phyloP scores from a whole-genome alignment of 768 basidiomycete genomes.

The Phanerochaete carnosa region DNA sequence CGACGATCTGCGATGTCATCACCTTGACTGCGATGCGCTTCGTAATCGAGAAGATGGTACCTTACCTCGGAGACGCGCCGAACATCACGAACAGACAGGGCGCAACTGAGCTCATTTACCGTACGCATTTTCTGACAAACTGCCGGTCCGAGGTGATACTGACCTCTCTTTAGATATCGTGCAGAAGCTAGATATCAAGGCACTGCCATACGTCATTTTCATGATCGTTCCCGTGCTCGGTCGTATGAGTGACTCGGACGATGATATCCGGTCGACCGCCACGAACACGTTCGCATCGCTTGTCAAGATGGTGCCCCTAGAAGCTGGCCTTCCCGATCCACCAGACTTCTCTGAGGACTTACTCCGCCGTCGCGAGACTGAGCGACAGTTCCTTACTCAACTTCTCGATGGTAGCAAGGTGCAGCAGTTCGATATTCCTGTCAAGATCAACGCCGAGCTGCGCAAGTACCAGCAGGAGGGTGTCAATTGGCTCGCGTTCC shows the following conservation, averaged over 20 bases:
- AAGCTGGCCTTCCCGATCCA: slow-evolving; percentile 97
- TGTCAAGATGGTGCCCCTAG: slow-evolving; percentile 97
- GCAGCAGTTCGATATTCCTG: slow-evolving; percentile 83
- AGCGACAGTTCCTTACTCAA: slow-evolving; percentile 90
- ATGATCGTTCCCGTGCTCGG: slow-evolving; percentile 95
- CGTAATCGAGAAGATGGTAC: slow-evolving; percentile 83
- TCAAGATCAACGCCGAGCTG: slow-evolving; percentile 87
- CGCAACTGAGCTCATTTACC: slow-evolving; percentile 84
- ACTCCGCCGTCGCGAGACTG: slow-evolving; percentile 78
- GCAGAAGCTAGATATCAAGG: slow-evolving; percentile 87
- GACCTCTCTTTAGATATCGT: slow-evolving; percentile 67
- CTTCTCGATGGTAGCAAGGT: slow-evolving; percentile 94
- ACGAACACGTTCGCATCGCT: slow-evolving; percentile 98
- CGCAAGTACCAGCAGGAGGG: slow-evolving; percentile 98
- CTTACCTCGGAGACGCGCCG: slow-evolving; percentile 77
- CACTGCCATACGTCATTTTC: slow-evolving; percentile 95
- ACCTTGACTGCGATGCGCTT: slow-evolving; percentile 82
- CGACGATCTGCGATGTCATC: slow-evolving; percentile 85
- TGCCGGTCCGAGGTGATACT: slow-evolving; percentile 3
- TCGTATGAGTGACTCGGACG: slow-evolving; percentile 93
- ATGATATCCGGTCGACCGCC: slow-evolving; percentile 86
- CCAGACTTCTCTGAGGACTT: slow-evolving; percentile 88
- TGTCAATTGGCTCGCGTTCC: slow-evolving; percentile 97
- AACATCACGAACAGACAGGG: slow-evolving; percentile 81
- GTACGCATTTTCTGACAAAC: slow-evolving; percentile 43